Conservation (phyloP, 352 stramenopile species). For the Chrysophaeum taylorii region DNA sequence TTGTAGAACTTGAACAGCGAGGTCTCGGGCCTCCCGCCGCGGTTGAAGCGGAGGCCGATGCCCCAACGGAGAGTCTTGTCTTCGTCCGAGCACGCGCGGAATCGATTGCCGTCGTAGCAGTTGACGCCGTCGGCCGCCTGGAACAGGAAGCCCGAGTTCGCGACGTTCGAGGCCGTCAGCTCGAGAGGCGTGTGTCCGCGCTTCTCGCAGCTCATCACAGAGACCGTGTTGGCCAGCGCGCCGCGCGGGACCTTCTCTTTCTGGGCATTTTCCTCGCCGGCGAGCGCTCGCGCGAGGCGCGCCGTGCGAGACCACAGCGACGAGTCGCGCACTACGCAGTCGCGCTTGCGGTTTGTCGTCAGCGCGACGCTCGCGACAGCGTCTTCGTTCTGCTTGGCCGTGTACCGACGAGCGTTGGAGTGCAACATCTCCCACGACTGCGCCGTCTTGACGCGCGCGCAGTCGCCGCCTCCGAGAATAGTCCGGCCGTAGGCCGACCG, state of each 20-base stretch:
- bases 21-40: constrained; percentile 7
- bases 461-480: constrained; percentile 7
- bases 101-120: constrained; percentile 10
- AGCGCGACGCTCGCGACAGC: not conserved
- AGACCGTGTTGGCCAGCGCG: constrained; percentile 6
- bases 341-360: constrained; percentile 5
- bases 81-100: constrained; percentile 14
- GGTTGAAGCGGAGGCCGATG: constrained; percentile 4
- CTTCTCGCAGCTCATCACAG: not conserved
- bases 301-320: not conserved
- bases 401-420: not conserved
- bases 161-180: constrained; percentile 4
- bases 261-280: not conserved
- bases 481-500: not conserved
- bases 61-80: constrained; percentile 4
- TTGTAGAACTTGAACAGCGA: constrained; percentile 16
- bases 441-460: not conserved
- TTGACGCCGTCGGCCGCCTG: not conserved
- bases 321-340: constrained; percentile 9
- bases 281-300: not conserved
- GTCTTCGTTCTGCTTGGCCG: not conserved
- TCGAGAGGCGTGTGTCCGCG: constrained; percentile 10
- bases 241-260: not conserved
- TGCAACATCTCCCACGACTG: constrained; percentile 13
- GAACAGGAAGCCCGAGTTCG: not conserved